Evolutionary conservation across 2,329 filamentous ascomycete species (phyloP).

Genomic region (Paecilomyces niveus): DNA sequence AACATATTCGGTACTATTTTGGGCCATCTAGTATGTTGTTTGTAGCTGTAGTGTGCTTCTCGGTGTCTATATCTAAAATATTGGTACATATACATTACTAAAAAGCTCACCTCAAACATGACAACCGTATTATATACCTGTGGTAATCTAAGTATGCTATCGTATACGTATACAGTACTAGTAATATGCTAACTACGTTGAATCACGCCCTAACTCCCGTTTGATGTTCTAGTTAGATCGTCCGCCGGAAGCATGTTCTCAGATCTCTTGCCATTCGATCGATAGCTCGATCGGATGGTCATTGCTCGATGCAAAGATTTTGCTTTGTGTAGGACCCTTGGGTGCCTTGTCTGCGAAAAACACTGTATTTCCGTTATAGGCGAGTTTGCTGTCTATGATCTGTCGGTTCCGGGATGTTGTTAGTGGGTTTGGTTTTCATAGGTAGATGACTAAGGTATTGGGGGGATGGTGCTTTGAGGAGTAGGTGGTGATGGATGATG

Average conservation of each 20-base stretch:
- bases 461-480: not conserved
- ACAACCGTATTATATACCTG: not conserved
- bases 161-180: not conserved
- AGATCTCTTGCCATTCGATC: constrained; percentile 23
- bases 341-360: constrained; percentile 33
- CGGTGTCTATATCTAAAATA: not conserved
- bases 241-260: not conserved
- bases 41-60: too few species aligned
- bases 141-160: not conserved
- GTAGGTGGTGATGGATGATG: not conserved
- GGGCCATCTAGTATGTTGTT: too few species aligned
- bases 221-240: not conserved
- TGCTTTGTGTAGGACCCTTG: constrained; percentile 27
- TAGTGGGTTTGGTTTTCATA: not conserved
- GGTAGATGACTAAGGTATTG: too few species aligned
- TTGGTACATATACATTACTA: not conserved
- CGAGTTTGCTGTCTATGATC: constrained; percentile 22
- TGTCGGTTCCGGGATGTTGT: not conserved
- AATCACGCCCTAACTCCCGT: not conserved
- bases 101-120: not conserved
- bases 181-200: not conserved
- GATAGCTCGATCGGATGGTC: constrained; percentile 26
- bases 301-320: constrained; percentile 23
- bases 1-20: not conserved
- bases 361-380: constrained; percentile 25